Conservation (phyloP, 2,329 filamentous ascomycete species). For the Aspergillus brasiliensis region DNA sequence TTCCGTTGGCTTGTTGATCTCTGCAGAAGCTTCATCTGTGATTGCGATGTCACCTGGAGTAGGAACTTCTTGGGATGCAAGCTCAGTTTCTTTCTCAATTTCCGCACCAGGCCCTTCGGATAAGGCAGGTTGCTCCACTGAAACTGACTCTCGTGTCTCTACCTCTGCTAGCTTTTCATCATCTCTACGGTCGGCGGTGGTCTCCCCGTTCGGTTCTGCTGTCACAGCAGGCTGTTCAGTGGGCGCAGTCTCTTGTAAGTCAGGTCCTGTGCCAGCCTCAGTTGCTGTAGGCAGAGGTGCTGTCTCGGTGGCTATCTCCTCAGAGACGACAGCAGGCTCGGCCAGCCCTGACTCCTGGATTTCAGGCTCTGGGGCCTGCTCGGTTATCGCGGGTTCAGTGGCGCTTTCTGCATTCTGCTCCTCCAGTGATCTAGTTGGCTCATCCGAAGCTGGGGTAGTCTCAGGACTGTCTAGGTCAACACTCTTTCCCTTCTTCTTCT, state of each 20-base stretch:
- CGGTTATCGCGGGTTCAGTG: too few species aligned
- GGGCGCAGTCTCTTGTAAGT: not conserved
- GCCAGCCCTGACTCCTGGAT: not conserved
- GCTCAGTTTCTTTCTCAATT: not conserved
- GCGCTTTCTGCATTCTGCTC: not conserved
- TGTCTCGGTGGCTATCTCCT: not conserved
- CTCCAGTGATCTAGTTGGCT: not conserved
- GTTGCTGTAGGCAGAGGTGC: not conserved
- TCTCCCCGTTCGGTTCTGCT: not conserved
- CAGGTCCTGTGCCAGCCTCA: not conserved
- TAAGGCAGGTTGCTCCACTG: not conserved
- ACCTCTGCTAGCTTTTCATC: not conserved
- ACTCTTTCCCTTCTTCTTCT: constrained; percentile 35
- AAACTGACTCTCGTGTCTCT: not conserved
- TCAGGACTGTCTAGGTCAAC: constrained; percentile 21
- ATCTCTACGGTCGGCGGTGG: not conserved
- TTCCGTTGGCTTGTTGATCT: not conserved
- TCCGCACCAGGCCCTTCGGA: not conserved
- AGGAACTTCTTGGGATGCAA: not conserved
- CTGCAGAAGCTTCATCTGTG: not conserved
- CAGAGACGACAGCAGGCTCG: not conserved
- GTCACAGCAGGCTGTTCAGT: not conserved
- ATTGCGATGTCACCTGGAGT: not conserved
- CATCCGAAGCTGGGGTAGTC: constrained; percentile 4
- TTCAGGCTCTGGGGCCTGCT: not conserved